These are phyloP conservation scores for Hericium coralloides DNA, from an alignment of 768 basidiomycete species.

Conservation along the genomic window DNA sequence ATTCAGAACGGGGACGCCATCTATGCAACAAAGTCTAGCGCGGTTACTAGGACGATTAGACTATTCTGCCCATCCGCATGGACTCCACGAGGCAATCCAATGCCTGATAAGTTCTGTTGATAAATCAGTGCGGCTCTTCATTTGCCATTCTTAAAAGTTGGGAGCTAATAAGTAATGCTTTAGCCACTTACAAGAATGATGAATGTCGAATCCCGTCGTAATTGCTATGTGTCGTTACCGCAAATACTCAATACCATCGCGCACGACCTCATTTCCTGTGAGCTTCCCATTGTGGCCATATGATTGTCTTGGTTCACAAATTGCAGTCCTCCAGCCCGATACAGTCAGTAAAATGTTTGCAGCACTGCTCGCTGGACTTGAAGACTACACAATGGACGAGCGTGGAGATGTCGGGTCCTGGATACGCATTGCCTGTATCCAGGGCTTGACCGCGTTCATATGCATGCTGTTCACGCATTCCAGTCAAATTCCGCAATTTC, in stretches of 20 bases:
- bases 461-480: slow-evolving; percentile 42
- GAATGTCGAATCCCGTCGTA: slow-evolving; percentile 53
- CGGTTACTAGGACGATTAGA: slow-evolving; percentile 59
- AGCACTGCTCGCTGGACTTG: slow-evolving; percentile 59
- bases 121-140: slow-evolving; percentile 33
- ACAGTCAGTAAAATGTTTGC: slow-evolving; percentile 31
- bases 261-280: slow-evolving; percentile 36
- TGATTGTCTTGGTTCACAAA: neutral
- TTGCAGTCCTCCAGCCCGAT: slow-evolving; percentile 2
- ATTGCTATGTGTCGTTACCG: slow-evolving; percentile 40
- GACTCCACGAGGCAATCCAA: slow-evolving; percentile 41
- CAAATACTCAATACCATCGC: slow-evolving; percentile 38
- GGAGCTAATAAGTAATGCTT: slow-evolving; percentile 14
- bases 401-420: slow-evolving; percentile 97
- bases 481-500: slow-evolving; percentile 33
- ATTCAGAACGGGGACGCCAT: slow-evolving; percentile 39
- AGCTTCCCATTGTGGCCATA: slow-evolving; percentile 14
- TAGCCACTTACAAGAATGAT: slow-evolving; percentile 26
- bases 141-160: slow-evolving; percentile 7
- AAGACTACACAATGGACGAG: slow-evolving; percentile 90
- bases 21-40: slow-evolving; percentile 66
- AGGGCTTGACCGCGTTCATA: slow-evolving; percentile 48
- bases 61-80: slow-evolving; percentile 48
- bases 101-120: slow-evolving; percentile 57
- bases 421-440: slow-evolving; percentile 75